Conservation (phyloP, 441 rosid species). For the Eruca vesicaria region DNA sequence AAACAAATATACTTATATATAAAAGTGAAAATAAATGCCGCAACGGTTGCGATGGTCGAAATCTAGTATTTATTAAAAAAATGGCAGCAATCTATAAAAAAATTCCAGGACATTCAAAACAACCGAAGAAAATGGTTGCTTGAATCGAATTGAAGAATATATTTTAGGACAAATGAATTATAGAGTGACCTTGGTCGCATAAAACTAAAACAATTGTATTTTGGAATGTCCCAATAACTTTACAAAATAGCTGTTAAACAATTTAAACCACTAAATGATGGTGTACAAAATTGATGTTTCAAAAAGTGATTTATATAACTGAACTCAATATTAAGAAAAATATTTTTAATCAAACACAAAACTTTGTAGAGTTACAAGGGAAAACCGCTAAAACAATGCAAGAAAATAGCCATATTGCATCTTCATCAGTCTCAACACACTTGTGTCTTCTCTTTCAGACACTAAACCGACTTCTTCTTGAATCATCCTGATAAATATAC, state of each 20-base stretch:
- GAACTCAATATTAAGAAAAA: not conserved
- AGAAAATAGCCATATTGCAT: constrained; percentile 23
- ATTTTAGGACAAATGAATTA: not conserved
- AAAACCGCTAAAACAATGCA: constrained; percentile 25
- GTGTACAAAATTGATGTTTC: not conserved
- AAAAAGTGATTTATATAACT: constrained; percentile 4
- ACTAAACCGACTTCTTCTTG: constrained; percentile 61
- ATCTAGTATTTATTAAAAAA: no score
- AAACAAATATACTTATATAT: no score
- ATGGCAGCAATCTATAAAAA: no score
- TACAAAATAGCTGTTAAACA: not conserved
- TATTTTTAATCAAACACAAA: constrained; percentile 4
- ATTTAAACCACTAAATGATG: not conserved
- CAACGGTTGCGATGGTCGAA: no score
- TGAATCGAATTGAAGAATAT: not conserved
- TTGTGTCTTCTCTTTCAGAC: constrained; percentile 40
- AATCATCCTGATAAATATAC: constrained; percentile 60
- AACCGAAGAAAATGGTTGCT: not conserved
- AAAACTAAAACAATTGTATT: not conserved
- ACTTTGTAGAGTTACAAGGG: constrained; percentile 23
- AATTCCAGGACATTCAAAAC: not conserved
- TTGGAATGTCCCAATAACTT: not conserved
- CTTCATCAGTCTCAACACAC: constrained; percentile 18
- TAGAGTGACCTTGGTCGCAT: not conserved
- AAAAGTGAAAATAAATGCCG: no score